These are phyloP conservation scores for Inga laurina DNA, from an alignment of 306 rosid species.

Conservation along the genomic window DNA sequence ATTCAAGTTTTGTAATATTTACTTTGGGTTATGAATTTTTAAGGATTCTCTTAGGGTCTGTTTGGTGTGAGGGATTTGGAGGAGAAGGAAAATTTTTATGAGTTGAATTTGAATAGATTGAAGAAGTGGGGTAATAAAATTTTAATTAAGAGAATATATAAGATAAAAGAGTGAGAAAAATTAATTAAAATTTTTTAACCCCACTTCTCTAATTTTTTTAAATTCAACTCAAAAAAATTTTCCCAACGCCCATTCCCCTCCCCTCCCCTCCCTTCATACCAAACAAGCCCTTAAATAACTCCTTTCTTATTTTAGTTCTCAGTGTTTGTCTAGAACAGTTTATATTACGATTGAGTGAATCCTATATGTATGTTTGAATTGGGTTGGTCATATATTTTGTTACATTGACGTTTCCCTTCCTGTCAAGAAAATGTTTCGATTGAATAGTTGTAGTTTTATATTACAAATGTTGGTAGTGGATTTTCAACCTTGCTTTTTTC, in stretches of 20 bases:
- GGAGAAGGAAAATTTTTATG: too few relatives aligned
- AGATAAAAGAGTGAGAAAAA: too few relatives aligned
- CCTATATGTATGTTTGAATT: neutral
- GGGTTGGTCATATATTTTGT: neutral
- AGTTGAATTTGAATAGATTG: too few relatives aligned
- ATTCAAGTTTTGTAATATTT: neutral
- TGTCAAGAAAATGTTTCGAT: neutral
- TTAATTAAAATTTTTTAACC: too few relatives aligned
- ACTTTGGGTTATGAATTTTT: neutral
- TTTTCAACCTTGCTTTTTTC: neutral
- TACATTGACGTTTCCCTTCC: neutral
- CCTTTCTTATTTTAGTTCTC: neutral
- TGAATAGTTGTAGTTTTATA: neutral
- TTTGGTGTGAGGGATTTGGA: too few relatives aligned
- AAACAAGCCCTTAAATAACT: neutral
- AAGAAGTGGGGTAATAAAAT: too few relatives aligned
- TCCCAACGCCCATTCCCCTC: too few relatives aligned
- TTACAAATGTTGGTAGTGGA: neutral
- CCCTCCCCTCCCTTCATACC: too few relatives aligned
- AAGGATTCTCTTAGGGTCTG: too few relatives aligned
- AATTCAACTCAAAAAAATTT: too few relatives aligned
- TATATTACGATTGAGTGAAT: neutral
- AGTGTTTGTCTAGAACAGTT: neutral
- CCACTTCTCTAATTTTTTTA: too few relatives aligned
- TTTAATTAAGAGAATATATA: too few relatives aligned